A percentile compares a stretch with the other conserved stretches of the same genome.
phyloP scores from a whole-genome alignment of 495 filamentous ascomycete genomes.

The Gamarada debralockiae region DNA sequence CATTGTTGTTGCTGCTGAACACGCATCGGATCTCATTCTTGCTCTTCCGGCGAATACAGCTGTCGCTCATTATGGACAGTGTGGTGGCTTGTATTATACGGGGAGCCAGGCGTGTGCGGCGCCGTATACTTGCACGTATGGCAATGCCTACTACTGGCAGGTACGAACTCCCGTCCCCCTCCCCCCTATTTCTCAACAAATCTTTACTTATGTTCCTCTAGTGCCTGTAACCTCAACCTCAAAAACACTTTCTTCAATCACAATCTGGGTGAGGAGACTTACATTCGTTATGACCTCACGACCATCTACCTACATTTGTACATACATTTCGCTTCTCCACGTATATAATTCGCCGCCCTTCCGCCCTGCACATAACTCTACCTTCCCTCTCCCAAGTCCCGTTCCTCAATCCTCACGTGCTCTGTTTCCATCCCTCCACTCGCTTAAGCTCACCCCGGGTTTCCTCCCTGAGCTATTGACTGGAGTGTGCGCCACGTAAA shows the following conservation, averaged over 20 bases:
- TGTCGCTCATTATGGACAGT: slow-evolving; percentile 31
- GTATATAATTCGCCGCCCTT: background rate
- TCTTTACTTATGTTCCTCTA: background rate
- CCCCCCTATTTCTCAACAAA: background rate
- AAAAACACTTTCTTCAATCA: background rate
- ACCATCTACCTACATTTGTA: background rate
- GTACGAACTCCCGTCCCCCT: background rate
- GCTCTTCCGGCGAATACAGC: slow-evolving; percentile 30
- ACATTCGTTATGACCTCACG: too few species aligned
- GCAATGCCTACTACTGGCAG: slow-evolving; percentile 35
- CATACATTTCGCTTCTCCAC: background rate
- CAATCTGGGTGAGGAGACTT: background rate
- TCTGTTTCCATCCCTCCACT: too few species aligned
- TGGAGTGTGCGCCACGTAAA: too few species aligned
- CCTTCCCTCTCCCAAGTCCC: too few species aligned
- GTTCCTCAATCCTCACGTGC: too few species aligned
- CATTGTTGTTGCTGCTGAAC: slow-evolving; percentile 50
- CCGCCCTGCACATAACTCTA: background rate
- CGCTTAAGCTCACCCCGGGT: too few species aligned
- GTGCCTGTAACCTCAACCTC: background rate
- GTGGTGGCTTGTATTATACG: slow-evolving; percentile 37
- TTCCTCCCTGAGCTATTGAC: too few species aligned
- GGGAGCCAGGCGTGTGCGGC: slow-evolving; percentile 34
- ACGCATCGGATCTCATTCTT: slow-evolving; percentile 48
- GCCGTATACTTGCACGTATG: slow-evolving; percentile 32